Conservation (phyloP, 352 stramenopile genomes). For the Phytopythium litorale region DNA sequence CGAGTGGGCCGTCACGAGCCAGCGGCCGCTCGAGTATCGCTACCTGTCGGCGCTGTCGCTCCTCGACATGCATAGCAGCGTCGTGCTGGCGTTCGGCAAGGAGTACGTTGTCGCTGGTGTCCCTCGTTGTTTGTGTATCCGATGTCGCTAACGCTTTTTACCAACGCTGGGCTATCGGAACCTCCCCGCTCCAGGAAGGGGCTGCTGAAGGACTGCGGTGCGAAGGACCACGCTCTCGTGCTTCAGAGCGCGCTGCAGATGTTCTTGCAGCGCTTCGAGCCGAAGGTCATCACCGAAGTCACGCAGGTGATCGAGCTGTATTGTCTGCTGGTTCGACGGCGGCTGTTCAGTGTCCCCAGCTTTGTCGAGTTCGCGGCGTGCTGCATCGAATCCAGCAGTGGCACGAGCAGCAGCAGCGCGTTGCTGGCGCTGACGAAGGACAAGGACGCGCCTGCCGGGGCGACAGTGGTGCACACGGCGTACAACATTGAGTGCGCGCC, state of each 20-base stretch:
- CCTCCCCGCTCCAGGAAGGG: slow-evolving; percentile 25
- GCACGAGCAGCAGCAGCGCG: slow-evolving; percentile 25
- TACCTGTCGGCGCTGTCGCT: slow-evolving; percentile 76
- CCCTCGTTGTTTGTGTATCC: background rate
- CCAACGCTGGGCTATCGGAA: background rate
- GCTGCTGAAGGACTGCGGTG: slow-evolving; percentile 29
- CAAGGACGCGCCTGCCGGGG: slow-evolving; percentile 6
- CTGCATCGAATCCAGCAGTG: slow-evolving; percentile 35
- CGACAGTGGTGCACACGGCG: slow-evolving; percentile 59
- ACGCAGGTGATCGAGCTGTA: slow-evolving; percentile 81
- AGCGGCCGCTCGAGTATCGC: slow-evolving; percentile 75
- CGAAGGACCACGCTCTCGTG: slow-evolving; percentile 60
- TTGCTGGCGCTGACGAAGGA: slow-evolving; percentile 21
- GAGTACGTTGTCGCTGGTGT: slow-evolving; percentile 29
- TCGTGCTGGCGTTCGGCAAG: slow-evolving; percentile 54
- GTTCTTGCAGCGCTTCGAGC: slow-evolving; percentile 75
- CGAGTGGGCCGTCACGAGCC: slow-evolving; percentile 80
- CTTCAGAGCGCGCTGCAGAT: slow-evolving; percentile 71
- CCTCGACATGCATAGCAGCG: slow-evolving; percentile 79
- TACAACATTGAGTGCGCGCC: slow-evolving; percentile 87
- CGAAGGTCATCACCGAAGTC: slow-evolving; percentile 70
- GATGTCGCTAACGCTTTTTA: background rate
- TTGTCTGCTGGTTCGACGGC: slow-evolving; percentile 70
- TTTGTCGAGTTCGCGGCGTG: slow-evolving; percentile 71
- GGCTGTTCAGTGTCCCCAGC: slow-evolving; percentile 64